phyloP scores from a whole-genome alignment of 257 asterid species.

The Scutellaria barbata region DNA sequence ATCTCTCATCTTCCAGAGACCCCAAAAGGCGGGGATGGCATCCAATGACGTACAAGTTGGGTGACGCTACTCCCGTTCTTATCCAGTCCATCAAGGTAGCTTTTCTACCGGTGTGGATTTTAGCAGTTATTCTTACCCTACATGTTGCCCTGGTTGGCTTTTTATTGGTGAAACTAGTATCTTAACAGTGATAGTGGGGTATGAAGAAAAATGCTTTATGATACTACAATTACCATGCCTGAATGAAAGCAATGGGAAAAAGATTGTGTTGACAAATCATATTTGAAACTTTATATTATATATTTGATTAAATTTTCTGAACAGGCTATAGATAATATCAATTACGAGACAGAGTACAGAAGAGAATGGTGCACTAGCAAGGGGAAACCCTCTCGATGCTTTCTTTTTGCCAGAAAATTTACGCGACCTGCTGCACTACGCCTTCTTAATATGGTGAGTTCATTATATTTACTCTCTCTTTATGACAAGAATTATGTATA shows the following conservation, averaged over 20 bases:
- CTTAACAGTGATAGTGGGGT: background rate
- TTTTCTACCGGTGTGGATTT: constrained; percentile 7
- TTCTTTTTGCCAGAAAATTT: constrained; percentile 92
- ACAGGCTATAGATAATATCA: constrained; percentile 80
- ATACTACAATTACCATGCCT: background rate
- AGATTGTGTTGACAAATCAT: background rate
- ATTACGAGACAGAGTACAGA: constrained; percentile 89
- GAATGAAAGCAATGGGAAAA: background rate
- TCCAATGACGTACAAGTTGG: constrained; percentile 91
- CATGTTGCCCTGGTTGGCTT: background rate
- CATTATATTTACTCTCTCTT: constrained; percentile 13
- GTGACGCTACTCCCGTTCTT: constrained; percentile 74
- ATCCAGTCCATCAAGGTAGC: constrained; percentile 88
- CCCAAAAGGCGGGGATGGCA: constrained; percentile 93
- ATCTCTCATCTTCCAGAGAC: constrained; percentile 66
- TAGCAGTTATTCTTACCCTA: background rate
- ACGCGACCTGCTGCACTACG: constrained; percentile 89
- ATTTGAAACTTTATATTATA: background rate
- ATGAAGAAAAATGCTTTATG: background rate
- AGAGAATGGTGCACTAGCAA: constrained; percentile 98
- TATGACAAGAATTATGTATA: background rate
- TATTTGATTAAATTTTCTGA: background rate
- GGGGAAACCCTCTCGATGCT: constrained; percentile 88
- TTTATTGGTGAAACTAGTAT: background rate
- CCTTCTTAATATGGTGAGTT: constrained; percentile 78